These are phyloP conservation scores for Immersiporthe knoxdaviesiana DNA, from an alignment of 2,329 filamentous ascomycete species.

Conservation along the genomic window DNA sequence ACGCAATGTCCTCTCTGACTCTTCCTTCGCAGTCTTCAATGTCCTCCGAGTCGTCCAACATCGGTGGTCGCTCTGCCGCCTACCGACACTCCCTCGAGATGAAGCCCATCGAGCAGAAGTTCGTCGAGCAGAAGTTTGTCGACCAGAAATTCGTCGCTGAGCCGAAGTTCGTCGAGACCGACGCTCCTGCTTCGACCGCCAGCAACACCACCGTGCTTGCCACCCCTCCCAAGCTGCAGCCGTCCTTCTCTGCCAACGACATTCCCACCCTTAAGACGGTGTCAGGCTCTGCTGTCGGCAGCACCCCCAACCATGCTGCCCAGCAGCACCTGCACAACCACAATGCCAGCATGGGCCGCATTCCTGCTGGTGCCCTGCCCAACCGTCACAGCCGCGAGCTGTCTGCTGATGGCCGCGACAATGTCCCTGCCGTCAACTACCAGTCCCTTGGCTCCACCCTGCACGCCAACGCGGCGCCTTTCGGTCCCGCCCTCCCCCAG, in stretches of 20 bases:
- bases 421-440: constrained; percentile 48
- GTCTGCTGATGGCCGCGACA: constrained; percentile 49
- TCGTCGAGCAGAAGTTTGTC: constrained; percentile 37
- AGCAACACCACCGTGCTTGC: constrained; percentile 54
- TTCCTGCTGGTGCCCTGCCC: constrained; percentile 67
- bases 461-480: constrained; percentile 79
- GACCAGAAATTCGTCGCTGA: constrained; percentile 37
- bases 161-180: constrained; percentile 46
- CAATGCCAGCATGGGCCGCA: constrained; percentile 80
- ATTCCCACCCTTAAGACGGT: constrained; percentile 81
- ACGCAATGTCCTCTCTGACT: constrained; percentile 42
- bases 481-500: constrained; percentile 59
- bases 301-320: constrained; percentile 62
- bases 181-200: constrained; percentile 47
- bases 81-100: constrained; percentile 63
- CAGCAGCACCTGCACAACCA: constrained; percentile 73
- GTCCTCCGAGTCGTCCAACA: constrained; percentile 49
- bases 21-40: constrained; percentile 40
- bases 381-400: constrained; percentile 76
- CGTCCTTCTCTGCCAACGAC: constrained; percentile 89
- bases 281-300: constrained; percentile 52
- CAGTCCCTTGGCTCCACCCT: constrained; percentile 71
- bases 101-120: constrained; percentile 48
- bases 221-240: constrained; percentile 75
- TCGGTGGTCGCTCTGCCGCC: constrained; percentile 52